These are phyloP conservation scores for Globisporangium cystogenes DNA, from an alignment of 352 stramenopile genomes.

Conservation along the genomic window DNA sequence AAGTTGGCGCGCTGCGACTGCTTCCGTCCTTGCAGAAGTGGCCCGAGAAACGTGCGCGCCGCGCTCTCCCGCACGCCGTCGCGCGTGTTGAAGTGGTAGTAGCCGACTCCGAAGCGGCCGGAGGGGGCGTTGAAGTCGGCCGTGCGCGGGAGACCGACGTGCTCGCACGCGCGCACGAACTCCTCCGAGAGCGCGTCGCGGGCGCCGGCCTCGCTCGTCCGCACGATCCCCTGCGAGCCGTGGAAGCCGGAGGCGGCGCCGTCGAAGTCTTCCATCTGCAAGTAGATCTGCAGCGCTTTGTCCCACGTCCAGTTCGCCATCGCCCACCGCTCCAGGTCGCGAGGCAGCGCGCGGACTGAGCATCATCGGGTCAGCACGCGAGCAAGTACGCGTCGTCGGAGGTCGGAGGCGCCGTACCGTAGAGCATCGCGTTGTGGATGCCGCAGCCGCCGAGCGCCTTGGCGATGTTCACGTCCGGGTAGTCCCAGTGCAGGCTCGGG, in stretches of 20 bases:
- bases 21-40: constrained; percentile 30
- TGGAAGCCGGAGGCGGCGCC: constrained; percentile 51
- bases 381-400: no score
- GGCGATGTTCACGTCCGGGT: constrained; percentile 76
- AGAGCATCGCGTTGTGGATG: constrained; percentile 91
- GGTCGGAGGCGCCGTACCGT: constrained; percentile 26
- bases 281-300: constrained; percentile 63
- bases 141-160: constrained; percentile 49
- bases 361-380: background rate
- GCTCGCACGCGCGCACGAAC: constrained; percentile 47
- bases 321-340: constrained; percentile 73
- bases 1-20: constrained; percentile 39
- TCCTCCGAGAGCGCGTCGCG: constrained; percentile 29
- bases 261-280: constrained; percentile 71
- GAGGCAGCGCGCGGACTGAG: constrained; percentile 54
- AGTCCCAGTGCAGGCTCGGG: constrained; percentile 60
- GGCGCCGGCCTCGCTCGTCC: constrained; percentile 36
- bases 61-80: constrained; percentile 81
- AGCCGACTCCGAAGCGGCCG: constrained; percentile 60
- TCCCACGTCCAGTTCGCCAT: constrained; percentile 74
- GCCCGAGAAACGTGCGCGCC: constrained; percentile 60
- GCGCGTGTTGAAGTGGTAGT: constrained; percentile 87
- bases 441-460: constrained; percentile 85
- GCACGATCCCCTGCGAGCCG: constrained; percentile 42
- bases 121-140: constrained; percentile 81